Conservation (phyloP, 345 rosid genomes). For the Gossypium australe region DNA sequence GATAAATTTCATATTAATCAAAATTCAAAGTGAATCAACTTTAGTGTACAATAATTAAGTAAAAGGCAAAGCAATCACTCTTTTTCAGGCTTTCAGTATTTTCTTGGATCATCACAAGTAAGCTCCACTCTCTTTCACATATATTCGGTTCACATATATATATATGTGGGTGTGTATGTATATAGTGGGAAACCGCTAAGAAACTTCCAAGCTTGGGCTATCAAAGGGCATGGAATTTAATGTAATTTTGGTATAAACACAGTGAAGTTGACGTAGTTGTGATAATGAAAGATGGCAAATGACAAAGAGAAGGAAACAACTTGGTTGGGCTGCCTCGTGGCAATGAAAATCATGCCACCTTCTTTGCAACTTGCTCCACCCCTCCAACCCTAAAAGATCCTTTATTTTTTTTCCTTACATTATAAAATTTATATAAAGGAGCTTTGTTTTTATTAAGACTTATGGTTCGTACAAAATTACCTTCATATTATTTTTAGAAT, state of each 20-base stretch:
- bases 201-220: background rate
- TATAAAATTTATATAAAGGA: background rate
- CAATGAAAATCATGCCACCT: constrained; percentile 2
- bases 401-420: background rate
- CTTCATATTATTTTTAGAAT: background rate
- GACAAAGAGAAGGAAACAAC: constrained; percentile 7
- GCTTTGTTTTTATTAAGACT: background rate
- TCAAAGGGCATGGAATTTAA: background rate
- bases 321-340: background rate
- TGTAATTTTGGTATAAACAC: background rate
- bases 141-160: background rate
- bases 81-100: background rate
- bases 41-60: background rate
- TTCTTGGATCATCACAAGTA: background rate
- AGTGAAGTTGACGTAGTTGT: background rate
- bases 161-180: background rate
- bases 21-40: background rate
- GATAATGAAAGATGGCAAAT: background rate
- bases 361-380: constrained; percentile 1
- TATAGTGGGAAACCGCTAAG: background rate
- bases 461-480: background rate
- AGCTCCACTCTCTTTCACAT: background rate
- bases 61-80: background rate
- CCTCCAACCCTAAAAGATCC: background rate
- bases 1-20: background rate